phyloP scores from a whole-genome alignment of 176 grass and related monocot genomes.

The Juncus effusus region DNA sequence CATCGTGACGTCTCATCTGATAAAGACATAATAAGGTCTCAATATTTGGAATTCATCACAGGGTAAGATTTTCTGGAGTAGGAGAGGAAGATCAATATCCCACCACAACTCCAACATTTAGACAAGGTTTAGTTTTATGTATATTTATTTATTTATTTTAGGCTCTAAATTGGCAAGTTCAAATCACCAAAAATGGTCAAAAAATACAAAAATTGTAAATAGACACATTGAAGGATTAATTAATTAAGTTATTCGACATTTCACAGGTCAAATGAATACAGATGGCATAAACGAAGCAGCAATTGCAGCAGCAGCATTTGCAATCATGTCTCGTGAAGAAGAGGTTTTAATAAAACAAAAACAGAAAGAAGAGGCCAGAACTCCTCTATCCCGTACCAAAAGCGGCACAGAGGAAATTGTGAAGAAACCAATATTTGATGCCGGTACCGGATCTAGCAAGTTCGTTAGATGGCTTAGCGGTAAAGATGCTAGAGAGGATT shows the following conservation, averaged over 20 bases:
- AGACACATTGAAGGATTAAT: too few relatives aligned
- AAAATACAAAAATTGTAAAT: too few relatives aligned
- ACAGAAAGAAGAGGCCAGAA: not conserved
- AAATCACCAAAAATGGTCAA: too few relatives aligned
- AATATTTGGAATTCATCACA: slow-evolving; percentile 13
- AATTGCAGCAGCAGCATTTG: slow-evolving; percentile 67
- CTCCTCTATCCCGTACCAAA: slow-evolving; percentile 2
- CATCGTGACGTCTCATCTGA: too few relatives aligned
- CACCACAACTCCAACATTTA: not conserved
- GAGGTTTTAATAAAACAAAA: slow-evolving; percentile 39
- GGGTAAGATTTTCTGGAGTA: slow-evolving; percentile 39
- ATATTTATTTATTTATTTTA: slow-evolving; percentile 15
- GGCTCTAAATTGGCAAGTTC: slow-evolving; percentile 6
- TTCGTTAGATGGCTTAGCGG: slow-evolving; percentile 61
- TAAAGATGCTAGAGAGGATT: slow-evolving; percentile 45
- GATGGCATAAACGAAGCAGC: slow-evolving; percentile 27
- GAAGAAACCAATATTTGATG: slow-evolving; percentile 38
- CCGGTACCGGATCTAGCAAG: slow-evolving; percentile 49
- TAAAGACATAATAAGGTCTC: too few relatives aligned
- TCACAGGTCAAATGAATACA: slow-evolving; percentile 34
- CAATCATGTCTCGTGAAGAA: slow-evolving; percentile 48
- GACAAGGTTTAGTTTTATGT: slow-evolving; percentile 23
- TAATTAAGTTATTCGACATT: too few relatives aligned
- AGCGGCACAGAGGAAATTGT: slow-evolving; percentile 32
- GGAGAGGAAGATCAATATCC: slow-evolving; percentile 23